These are phyloP conservation scores for Mycena haematopus DNA, from an alignment of 768 basidiomycete genomes.

Conservation along the genomic window DNA sequence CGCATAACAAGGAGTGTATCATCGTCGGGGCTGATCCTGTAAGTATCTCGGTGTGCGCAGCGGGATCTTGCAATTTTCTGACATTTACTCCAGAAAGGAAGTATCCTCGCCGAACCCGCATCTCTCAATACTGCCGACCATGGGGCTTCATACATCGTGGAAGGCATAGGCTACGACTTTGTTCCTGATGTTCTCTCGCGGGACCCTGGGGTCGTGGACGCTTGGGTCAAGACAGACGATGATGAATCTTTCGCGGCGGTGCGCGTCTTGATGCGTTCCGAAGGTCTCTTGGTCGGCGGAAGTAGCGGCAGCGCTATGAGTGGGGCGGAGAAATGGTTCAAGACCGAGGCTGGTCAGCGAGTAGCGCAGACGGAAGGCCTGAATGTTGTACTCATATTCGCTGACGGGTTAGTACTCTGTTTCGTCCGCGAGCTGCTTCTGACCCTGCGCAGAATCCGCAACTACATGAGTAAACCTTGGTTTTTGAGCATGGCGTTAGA, in stretches of 20 bases:
- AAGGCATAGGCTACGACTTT: conserved; percentile 98
- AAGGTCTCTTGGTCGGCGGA: conserved; percentile 92
- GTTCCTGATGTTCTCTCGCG: conserved; percentile 86
- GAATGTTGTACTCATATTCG: conserved; percentile 89
- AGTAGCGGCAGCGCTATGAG: conserved; percentile 88
- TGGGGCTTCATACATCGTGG: conserved; percentile 73
- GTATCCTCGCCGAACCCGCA: conserved; percentile 81
- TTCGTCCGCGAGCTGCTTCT: conserved; percentile 9
- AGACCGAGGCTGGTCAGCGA: conserved; percentile 65
- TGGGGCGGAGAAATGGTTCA: conserved; percentile 81
- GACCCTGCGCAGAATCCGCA: conserved; percentile 69
- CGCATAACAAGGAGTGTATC: conserved; percentile 72
- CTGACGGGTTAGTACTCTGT: conserved; percentile 77
- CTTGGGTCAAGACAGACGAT: conserved; percentile 89
- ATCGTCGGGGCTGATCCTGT: conserved; percentile 95
- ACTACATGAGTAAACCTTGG: conserved; percentile 96
- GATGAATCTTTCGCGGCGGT: conserved; percentile 81
- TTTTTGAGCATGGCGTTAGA: conserved; percentile 75
- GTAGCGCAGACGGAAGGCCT: conserved; percentile 70
- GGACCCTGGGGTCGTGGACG: conserved; percentile 60
- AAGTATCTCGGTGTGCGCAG: conserved; percentile 33
- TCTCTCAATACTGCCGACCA: conserved; percentile 59
- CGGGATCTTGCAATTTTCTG: conserved; percentile 3
- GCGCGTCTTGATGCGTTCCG: conserved; percentile 75
- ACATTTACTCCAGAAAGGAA: conserved; percentile 69